phyloP scores from a whole-genome alignment of 805 yeast genomes.

The Metschnikowia matae region DNA sequence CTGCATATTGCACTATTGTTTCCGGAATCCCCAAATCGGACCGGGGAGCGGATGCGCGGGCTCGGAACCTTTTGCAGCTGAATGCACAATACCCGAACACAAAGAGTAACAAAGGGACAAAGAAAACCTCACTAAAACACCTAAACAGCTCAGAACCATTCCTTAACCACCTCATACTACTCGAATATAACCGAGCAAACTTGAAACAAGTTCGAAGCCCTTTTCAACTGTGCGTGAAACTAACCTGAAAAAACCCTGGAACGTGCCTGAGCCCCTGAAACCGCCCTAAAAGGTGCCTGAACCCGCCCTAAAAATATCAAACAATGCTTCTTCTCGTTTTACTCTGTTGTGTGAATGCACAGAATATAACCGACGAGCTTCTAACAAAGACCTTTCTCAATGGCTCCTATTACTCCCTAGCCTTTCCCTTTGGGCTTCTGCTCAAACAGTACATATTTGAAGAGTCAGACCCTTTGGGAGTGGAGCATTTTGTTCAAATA shows the following conservation, averaged over 20 bases:
- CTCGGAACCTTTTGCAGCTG: background rate
- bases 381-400: constrained; percentile 1
- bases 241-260: background rate
- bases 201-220: too few relatives aligned
- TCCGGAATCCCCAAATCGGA: too few relatives aligned
- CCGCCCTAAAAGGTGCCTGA: background rate
- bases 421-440: constrained; percentile 34
- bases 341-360: background rate
- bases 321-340: background rate
- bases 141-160: background rate
- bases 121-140: background rate
- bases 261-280: background rate
- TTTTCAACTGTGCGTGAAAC: background rate
- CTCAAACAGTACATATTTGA: constrained; percentile 25
- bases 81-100: background rate
- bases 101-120: background rate
- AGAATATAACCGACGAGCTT: background rate
- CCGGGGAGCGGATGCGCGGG: background rate
- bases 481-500: background rate
- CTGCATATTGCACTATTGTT: too few relatives aligned
- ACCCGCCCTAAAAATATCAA: background rate
- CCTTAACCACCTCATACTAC: too few relatives aligned
- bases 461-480: background rate
- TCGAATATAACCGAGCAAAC: too few relatives aligned
- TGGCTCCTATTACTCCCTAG: constrained; percentile 25